Evolutionary conservation across 129 eudicot species (phyloP).

Genomic region (Apium graveolens): DNA sequence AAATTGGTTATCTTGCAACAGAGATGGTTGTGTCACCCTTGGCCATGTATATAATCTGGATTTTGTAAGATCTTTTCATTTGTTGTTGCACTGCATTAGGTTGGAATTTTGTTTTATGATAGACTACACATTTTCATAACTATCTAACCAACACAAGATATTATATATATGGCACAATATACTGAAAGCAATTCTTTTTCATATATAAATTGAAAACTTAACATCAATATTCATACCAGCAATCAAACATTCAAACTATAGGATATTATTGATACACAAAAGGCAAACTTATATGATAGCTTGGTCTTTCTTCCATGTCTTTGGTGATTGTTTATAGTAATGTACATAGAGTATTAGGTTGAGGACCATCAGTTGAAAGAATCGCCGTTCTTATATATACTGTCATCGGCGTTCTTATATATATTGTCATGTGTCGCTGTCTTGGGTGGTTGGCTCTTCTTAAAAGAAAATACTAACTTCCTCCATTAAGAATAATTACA

Average conservation of each 20-base stretch:
- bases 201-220: neutral
- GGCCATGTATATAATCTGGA: conserved; percentile 2
- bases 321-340: neutral
- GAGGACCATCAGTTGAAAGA: neutral
- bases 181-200: neutral
- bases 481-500: neutral
- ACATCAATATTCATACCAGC: neutral
- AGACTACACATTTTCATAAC: neutral
- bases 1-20: neutral
- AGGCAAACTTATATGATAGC: neutral
- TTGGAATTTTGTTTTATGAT: neutral
- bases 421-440: neutral
- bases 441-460: neutral
- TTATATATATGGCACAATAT: neutral
- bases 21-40: neutral
- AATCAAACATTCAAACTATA: neutral
- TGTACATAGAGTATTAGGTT: neutral
- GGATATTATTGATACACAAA: neutral
- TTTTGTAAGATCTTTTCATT: neutral
- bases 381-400: neutral
- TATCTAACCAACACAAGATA: neutral
- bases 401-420: neutral
- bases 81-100: neutral
- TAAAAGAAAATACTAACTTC: neutral
- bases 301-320: neutral